A percentile compares a stretch with the other conserved stretches of the same genome.
Conservation (phyloP, 306 rosid genomes). For the Vigna unguiculata region DNA sequence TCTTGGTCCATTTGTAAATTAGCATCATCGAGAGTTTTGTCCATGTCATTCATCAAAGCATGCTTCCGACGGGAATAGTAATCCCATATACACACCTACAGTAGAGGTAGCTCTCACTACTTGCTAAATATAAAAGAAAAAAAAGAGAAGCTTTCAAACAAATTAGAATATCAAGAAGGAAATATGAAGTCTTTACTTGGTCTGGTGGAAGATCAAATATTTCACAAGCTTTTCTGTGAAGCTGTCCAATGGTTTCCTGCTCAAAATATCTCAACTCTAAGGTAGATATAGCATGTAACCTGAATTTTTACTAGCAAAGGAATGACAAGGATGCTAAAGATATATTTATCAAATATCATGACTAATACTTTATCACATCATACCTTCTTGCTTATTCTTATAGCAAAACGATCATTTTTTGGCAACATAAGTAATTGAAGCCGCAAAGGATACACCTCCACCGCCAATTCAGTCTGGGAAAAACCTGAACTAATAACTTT, state of each 20-base stretch:
- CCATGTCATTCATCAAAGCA: constrained; percentile 95
- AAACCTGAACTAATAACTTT: constrained; percentile 88
- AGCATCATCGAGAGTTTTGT: constrained; percentile 95
- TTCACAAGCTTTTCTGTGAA: constrained; percentile 89
- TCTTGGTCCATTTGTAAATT: constrained; percentile 99
- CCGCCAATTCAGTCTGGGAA: constrained; percentile 87
- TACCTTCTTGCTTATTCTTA: constrained; percentile 99
- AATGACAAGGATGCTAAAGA: constrained; percentile 40
- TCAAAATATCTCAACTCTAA: constrained; percentile 51
- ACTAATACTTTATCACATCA: constrained; percentile 36
- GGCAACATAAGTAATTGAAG: constrained; percentile 87
- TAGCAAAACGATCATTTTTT: constrained; percentile 69
- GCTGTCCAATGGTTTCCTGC: constrained; percentile 97
- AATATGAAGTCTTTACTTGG: constrained; percentile 66
- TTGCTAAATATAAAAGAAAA: constrained; percentile 24
- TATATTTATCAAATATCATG: constrained; percentile 39
- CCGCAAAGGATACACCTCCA: constrained; percentile 95
- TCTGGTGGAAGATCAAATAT: constrained; percentile 84
- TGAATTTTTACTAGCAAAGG: constrained; percentile 31
- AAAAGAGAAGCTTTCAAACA: neutral
- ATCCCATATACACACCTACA: constrained; percentile 95
- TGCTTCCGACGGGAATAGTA: constrained; percentile 83
- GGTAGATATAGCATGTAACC: constrained; percentile 41
- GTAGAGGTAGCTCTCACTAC: constrained; percentile 32
- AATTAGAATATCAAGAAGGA: constrained; percentile 34